Evolutionary conservation across 2,329 filamentous ascomycete genomes (phyloP).

Genomic region (Pyricularia pennisetigena): DNA sequence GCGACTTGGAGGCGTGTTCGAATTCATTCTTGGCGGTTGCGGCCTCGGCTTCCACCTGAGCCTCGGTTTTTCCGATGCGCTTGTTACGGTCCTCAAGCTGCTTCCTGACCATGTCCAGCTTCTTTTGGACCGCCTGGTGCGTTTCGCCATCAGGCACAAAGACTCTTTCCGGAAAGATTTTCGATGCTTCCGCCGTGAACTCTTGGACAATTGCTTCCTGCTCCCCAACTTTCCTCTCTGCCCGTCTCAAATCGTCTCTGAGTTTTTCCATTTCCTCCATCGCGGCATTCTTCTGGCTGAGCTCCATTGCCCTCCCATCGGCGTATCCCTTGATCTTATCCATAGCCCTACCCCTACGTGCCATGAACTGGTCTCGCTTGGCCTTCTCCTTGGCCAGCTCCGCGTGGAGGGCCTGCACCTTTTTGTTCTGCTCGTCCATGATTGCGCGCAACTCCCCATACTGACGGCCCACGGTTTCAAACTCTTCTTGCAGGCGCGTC

Average conservation of each 20-base stretch:
- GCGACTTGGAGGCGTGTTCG: slow-evolving; percentile 30
- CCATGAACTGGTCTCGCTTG: slow-evolving; percentile 27
- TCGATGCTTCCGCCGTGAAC: slow-evolving; percentile 43
- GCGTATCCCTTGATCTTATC: slow-evolving; percentile 38
- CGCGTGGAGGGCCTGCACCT: slow-evolving; percentile 28
- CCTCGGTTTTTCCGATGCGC: slow-evolving; percentile 51
- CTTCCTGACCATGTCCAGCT: slow-evolving; percentile 42
- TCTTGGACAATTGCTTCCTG: slow-evolving; percentile 38
- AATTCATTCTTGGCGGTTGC: slow-evolving; percentile 26
- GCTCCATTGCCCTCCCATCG: slow-evolving; percentile 38
- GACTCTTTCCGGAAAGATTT: slow-evolving; percentile 45
- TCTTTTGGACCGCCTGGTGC: slow-evolving; percentile 39
- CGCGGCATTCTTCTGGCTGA: slow-evolving; percentile 54
- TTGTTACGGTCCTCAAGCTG: slow-evolving; percentile 49
- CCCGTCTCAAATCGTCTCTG: slow-evolving; percentile 31
- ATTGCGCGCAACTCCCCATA: slow-evolving; percentile 41
- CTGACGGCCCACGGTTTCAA: slow-evolving; percentile 40
- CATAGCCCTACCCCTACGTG: slow-evolving; percentile 44
- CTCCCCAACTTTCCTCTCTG: slow-evolving; percentile 36
- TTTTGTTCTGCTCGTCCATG: slow-evolving; percentile 36
- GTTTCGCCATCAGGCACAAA: slow-evolving; percentile 57
- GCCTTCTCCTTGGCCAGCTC: slow-evolving; percentile 20
- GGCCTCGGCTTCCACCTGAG: slow-evolving; percentile 49
- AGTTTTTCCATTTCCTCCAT: slow-evolving; percentile 39
- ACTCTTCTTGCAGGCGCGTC: slow-evolving; percentile 32